A percentile compares a stretch with the other conserved stretches of the same genome.
Conservation (phyloP, 2,329 filamentous ascomycete genomes). For the Didymella arachidicola region DNA sequence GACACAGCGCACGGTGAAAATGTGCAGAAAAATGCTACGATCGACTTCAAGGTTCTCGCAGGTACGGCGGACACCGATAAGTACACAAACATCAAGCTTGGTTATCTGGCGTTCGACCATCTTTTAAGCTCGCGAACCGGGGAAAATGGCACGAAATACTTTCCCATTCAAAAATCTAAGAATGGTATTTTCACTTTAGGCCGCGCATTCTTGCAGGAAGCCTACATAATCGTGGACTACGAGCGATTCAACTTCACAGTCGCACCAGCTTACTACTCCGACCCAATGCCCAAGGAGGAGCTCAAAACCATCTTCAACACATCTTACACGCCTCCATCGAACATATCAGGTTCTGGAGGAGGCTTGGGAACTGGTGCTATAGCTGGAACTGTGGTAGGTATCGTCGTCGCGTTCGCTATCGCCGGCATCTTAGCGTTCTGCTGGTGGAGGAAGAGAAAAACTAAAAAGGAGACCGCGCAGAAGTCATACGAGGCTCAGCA, state of each 20-base stretch:
- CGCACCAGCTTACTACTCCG: constrained; percentile 34
- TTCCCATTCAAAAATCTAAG: constrained; percentile 42
- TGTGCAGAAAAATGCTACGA: constrained; percentile 34
- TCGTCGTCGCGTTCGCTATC: constrained; percentile 37
- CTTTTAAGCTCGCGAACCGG: constrained; percentile 22
- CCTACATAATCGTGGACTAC: constrained; percentile 50
- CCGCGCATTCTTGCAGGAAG: constrained; percentile 49
- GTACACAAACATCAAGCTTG: constrained; percentile 35
- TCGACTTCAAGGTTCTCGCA: constrained; percentile 34
- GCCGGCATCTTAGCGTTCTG: constrained; percentile 38
- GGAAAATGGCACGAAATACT: constrained; percentile 33
- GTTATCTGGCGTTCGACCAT: constrained; percentile 42
- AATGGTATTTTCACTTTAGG: constrained; percentile 41
- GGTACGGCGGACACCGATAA: constrained; percentile 14
- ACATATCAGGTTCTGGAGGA: constrained; percentile 1
- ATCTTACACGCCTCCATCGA: constrained; percentile 18
- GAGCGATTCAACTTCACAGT: constrained; percentile 47
- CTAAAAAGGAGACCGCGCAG: constrained; percentile 14
- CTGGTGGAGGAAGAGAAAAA: constrained; percentile 37
- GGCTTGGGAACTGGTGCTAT: constrained; percentile 41
- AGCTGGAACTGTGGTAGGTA: constrained; percentile 46
- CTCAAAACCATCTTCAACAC: constrained; percentile 38
- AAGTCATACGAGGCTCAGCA: constrained; percentile 27
- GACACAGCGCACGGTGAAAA: constrained; percentile 37
- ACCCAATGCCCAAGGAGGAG: constrained; percentile 30